phyloP scores from a whole-genome alignment of 371 early-diverging fungal genomes.

The Mucor plumbeus region DNA sequence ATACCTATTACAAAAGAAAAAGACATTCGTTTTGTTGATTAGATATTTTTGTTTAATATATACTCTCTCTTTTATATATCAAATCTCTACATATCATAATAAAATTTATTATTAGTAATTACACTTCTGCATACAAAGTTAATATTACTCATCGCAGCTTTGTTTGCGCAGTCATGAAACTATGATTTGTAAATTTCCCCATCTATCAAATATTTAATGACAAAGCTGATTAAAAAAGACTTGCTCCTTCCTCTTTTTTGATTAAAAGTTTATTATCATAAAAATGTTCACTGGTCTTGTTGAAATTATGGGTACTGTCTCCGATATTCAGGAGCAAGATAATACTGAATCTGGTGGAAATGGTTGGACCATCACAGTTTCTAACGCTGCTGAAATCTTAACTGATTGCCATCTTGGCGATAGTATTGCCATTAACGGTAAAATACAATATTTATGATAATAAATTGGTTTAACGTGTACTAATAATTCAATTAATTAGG shows the following conservation, averaged over 20 bases:
- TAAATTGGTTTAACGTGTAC: not conserved
- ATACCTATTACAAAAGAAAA: conserved; percentile 3
- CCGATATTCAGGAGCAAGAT: conserved; percentile 69
- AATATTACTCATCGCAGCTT: not conserved
- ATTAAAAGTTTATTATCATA: not conserved
- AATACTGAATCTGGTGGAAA: conserved; percentile 79
- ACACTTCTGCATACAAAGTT: not conserved
- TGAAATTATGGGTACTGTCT: conserved; percentile 85
- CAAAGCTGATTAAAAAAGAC: not conserved
- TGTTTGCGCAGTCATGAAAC: conserved; percentile 4
- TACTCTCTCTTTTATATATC: too few species aligned
- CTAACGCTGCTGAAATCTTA: conserved; percentile 73
- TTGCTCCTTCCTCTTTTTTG: not conserved
- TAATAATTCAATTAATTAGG: conserved; percentile 50
- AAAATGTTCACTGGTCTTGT: conserved; percentile 97
- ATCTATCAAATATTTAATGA: conserved; percentile 1
- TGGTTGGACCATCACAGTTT: conserved; percentile 86
- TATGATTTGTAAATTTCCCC: not conserved
- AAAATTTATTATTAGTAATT: not conserved
- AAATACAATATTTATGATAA: not conserved
- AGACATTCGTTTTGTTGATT: not conserved
- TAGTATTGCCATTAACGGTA: conserved; percentile 94
- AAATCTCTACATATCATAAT: not conserved
- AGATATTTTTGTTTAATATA: not conserved
- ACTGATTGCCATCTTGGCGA: conserved; percentile 92